These are phyloP conservation scores for Punctularia strigosozonata DNA, from an alignment of 768 basidiomycete genomes.

Conservation along the genomic window DNA sequence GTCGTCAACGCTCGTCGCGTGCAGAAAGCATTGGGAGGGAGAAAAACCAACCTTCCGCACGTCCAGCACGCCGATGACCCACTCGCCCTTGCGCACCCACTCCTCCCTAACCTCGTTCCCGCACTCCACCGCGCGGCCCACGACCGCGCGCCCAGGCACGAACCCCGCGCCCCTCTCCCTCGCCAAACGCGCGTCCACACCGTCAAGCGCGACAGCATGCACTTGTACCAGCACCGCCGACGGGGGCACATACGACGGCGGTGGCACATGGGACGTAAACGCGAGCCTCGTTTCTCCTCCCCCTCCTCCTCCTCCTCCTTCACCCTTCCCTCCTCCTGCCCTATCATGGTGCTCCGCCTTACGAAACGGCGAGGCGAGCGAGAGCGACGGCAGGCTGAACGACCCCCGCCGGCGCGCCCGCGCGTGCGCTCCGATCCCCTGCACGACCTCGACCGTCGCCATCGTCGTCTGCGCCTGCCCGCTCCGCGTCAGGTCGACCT, in stretches of 20 bases:
- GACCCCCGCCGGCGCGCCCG: slow-evolving; percentile 8
- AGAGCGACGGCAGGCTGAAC: slow-evolving; percentile 10
- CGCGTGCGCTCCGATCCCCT: slow-evolving; percentile 23
- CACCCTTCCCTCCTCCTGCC: not conserved
- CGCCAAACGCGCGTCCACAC: slow-evolving; percentile 57
- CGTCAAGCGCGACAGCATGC: slow-evolving; percentile 79
- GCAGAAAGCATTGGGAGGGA: slow-evolving; percentile 4
- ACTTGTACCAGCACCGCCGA: slow-evolving; percentile 75
- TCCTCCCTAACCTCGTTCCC: slow-evolving; percentile 66
- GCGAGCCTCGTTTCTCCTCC: slow-evolving; percentile 11
- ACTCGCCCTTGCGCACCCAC: slow-evolving; percentile 64
- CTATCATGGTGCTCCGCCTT: slow-evolving; percentile 6
- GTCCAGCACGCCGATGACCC: slow-evolving; percentile 77
- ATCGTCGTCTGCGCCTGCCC: slow-evolving; percentile 83
- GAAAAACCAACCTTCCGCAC: slow-evolving; percentile 55
- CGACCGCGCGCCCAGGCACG: slow-evolving; percentile 81
- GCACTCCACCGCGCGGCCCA: slow-evolving; percentile 71
- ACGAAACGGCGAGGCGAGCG: slow-evolving; percentile 11
- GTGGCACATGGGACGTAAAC: slow-evolving; percentile 27
- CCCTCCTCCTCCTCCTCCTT: not conserved
- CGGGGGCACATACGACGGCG: slow-evolving; percentile 62
- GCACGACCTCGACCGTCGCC: slow-evolving; percentile 74
- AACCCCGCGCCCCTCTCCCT: slow-evolving; percentile 43
- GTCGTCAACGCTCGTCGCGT: slow-evolving; percentile 4
- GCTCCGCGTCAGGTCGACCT: slow-evolving; percentile 60